phyloP scores from a whole-genome alignment of 768 basidiomycete species.

The Asterophora parasitica region DNA sequence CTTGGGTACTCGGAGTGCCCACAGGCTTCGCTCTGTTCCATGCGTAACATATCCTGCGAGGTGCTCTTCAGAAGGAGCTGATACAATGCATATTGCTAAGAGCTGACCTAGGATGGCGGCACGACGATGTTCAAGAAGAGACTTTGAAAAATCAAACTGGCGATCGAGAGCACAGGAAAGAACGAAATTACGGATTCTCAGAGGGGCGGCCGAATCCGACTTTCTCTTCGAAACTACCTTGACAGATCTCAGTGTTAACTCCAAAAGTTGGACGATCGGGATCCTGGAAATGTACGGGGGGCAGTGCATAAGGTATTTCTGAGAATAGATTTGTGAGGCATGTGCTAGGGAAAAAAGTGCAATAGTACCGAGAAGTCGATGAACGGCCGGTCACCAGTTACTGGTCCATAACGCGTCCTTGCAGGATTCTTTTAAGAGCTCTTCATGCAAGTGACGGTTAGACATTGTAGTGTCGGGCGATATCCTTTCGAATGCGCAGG shows the following conservation, averaged over 20 bases:
- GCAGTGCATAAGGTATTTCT: constrained; percentile 74
- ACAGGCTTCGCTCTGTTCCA: constrained; percentile 57
- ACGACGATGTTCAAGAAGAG: constrained; percentile 49
- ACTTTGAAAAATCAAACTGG: neutral
- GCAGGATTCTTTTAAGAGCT: constrained; percentile 46
- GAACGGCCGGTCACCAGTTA: constrained; percentile 60
- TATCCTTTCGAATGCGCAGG: too few species aligned
- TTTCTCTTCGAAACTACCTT: constrained; percentile 52
- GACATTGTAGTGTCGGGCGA: constrained; percentile 2
- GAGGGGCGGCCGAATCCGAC: constrained; percentile 64
- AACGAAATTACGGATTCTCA: constrained; percentile 61
- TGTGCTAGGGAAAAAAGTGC: too few species aligned
- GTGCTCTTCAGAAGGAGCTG: neutral
- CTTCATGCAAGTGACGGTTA: constrained; percentile 49
- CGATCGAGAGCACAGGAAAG: neutral
- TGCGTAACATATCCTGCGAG: constrained; percentile 64
- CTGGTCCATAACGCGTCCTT: constrained; percentile 49
- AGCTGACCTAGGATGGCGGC: constrained; percentile 54
- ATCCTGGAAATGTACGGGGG: constrained; percentile 61
- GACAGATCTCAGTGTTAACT: neutral
- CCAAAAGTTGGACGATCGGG: constrained; percentile 54
- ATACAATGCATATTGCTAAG: neutral
- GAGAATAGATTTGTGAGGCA: too few species aligned
- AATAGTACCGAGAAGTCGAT: constrained; percentile 54
- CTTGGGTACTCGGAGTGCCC: constrained; percentile 52